Conservation (phyloP, 2,329 filamentous ascomycete genomes). For the Aspergillus floridensis region DNA sequence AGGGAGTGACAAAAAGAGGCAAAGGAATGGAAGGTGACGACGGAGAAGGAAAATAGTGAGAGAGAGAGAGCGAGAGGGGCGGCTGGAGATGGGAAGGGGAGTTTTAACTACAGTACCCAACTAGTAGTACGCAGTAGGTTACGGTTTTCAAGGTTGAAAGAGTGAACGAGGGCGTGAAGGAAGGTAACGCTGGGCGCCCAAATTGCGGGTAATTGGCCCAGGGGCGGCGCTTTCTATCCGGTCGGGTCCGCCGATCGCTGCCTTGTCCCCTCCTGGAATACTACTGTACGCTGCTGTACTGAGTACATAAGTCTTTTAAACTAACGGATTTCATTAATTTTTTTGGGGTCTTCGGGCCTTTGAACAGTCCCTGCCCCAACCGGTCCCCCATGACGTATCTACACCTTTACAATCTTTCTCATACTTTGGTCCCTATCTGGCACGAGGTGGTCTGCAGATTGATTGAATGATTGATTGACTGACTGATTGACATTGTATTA, state of each 20-base stretch:
- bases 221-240: slow-evolving; percentile 19
- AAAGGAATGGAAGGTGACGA: slow-evolving; percentile 17
- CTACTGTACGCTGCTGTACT: not conserved
- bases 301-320: not conserved
- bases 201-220: slow-evolving; percentile 13
- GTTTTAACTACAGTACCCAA: not conserved
- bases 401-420: not conserved
- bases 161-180: not conserved
- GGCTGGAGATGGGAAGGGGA: slow-evolving; percentile 14
- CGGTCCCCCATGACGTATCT: slow-evolving; percentile 3
- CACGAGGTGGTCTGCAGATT: not conserved
- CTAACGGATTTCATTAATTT: too few species aligned
- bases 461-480: not conserved
- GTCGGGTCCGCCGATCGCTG: slow-evolving; percentile 23
- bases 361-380: too few species aligned
- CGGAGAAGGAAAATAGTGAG: not conserved
- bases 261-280: slow-evolving; percentile 10
- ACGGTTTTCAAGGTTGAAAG: too few species aligned
- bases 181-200: slow-evolving; percentile 9
- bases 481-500: not conserved
- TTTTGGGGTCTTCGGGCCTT: too few species aligned
- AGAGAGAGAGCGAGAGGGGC: slow-evolving; percentile 7
- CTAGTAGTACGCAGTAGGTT: too few species aligned
- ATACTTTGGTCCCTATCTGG: not conserved
- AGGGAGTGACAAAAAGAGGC: slow-evolving; percentile 7